Base-by-base conservation (phyloP, 129 eudicot genomes). In the Artemisia annua region DNA sequence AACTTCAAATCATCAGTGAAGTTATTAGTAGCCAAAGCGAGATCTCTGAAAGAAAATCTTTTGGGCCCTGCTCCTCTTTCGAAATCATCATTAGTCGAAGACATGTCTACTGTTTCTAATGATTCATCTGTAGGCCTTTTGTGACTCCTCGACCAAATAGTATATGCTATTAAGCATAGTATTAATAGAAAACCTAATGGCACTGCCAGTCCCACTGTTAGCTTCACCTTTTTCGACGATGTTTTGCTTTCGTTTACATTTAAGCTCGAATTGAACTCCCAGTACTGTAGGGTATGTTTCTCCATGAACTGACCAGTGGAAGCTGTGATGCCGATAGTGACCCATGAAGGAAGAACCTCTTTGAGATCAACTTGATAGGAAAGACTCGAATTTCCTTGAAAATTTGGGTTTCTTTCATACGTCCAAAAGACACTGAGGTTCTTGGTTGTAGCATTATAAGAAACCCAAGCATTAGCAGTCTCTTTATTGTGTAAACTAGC, bases 51-150 rank as follows among this genome's bases (percentile, higher is more conserved):
- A n/a, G n/a, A n/a, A n/a, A n/a, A n/a, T n/a, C n/a, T n/a, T n/a
- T n/a, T 81, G 0, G 89, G 92, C 28, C 89, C 89, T n/a, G 83
- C 79, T 26, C 78, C 86, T 69, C 68, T 68, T 67, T 87, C 88
- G 10, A 88, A 63, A 52, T 83, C 91, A 54, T 83, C 80, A 43
- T 80, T 83, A 11, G 81, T 78, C 8, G 78, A 44, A 2, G 71
- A 58, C 12, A 67, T 16, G 56, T 75, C 39, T 20, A 55, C 69
- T 4, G 78, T 64, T 54, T 63, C 66, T 19, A 67, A 39, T 17
- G 43, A 73, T 48, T 26, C 75, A 43, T 63, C 26, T 13, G 3
- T 20, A 17, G 58, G 6, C 56, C 66, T 76, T 11, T 10, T 61
- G 22, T 19, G 54, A 60, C 20, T 70, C 46, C 70, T 73, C 57